Base-by-base conservation (phyloP, 352 stramenopile species). In the Phytophthora hybrid region DNA sequence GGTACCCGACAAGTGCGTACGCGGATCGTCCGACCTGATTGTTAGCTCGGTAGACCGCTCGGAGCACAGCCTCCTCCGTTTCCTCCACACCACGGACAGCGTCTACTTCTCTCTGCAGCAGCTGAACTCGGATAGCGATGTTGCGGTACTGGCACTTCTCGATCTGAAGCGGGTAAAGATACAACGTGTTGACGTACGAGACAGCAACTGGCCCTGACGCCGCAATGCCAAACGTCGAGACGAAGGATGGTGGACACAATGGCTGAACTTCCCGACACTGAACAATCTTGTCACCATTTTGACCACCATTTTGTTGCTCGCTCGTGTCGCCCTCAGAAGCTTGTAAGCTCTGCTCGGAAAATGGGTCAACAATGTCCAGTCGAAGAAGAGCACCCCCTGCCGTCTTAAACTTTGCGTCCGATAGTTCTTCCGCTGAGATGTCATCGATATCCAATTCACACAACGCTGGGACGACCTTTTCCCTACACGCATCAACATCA, bases 71-170 rank as follows among this genome's bases (percentile, higher is more conserved):
- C 26, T 67, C 47, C 9, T 80, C 68, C 4, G 62, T 63, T 8
- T 88, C 77, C 5, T 84, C 72, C 2, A 85, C 61, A 8, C 76
- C 84, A 39, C 77, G 78, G 18, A 93, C 73, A 52, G 76, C 69
- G 2, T 88, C 73, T 4, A 86, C 69, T 64, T 92, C 81, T 59
- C 71, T 59, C 39, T 86, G 64, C 8, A 95, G 62, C 13, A 95
- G 39, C 59, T 95, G 88, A 4, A 93, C 73, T 41, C 86, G 83
- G 19, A 95, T 73, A 1, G 80, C 84, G 29, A 93, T 60, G 41
- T 95, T 95, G 21, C 88, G 88, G 56, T 82, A 88, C 32, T 82
- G 82, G 47, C 90, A 91, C 26, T 81, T 88, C 5, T 95, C 88
- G 4, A 95, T 54, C 37, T 83, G 80, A 29, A 89, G 73, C 6